Conservation (phyloP, 228 moss, liverwort and hornwort species). For the Sphagnum fallax region DNA sequence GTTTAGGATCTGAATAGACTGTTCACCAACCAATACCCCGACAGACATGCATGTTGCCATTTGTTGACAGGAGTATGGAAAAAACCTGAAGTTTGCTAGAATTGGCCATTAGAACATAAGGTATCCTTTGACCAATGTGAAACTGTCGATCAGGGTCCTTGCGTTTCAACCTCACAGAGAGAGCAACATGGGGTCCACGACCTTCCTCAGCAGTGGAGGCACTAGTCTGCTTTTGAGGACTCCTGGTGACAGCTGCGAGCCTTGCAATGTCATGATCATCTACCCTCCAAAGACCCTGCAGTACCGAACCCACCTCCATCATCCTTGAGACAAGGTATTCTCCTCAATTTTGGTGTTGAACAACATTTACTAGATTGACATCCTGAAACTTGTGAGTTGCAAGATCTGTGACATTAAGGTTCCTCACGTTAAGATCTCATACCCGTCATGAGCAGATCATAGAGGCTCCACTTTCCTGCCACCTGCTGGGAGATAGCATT, state of each 20-base stretch:
- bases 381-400: no score
- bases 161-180: slow-evolving; percentile 56
- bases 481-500: slow-evolving; percentile 39
- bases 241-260: slow-evolving; percentile 37
- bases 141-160: slow-evolving; percentile 62
- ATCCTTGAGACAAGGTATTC: not conserved
- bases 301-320: not conserved
- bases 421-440: not conserved
- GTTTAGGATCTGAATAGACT: no score
- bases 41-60: no score
- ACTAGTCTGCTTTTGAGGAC: slow-evolving; percentile 27
- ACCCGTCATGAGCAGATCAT: slow-evolving; percentile 57
- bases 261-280: slow-evolving; percentile 57
- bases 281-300: slow-evolving; percentile 59
- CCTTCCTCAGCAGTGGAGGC: slow-evolving; percentile 64
- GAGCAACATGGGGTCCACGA: slow-evolving; percentile 61
- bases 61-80: not conserved
- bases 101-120: slow-evolving; percentile 53
- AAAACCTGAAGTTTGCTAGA: slow-evolving; percentile 56
- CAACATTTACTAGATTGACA: no score
- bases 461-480: slow-evolving; percentile 46
- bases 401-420: no score
- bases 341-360: no score
- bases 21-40: no score
- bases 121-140: slow-evolving; percentile 54